These are phyloP conservation scores for Verticillium longisporum DNA, from an alignment of 2,329 filamentous ascomycete genomes.

Conservation along the genomic window DNA sequence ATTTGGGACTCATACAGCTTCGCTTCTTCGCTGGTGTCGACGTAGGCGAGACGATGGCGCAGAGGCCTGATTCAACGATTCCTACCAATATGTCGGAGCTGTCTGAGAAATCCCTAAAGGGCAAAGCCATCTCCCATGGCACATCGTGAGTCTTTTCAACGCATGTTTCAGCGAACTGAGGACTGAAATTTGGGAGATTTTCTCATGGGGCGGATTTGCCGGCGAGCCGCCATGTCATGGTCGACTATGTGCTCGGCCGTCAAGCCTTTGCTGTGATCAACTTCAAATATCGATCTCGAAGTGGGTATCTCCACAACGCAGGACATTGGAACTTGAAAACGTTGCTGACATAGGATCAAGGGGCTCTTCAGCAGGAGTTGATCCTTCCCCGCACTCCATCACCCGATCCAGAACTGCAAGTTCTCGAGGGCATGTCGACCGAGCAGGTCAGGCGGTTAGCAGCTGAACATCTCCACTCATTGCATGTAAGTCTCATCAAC, in stretches of 20 bases:
- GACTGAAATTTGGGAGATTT: background rate
- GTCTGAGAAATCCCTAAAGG: constrained; percentile 11
- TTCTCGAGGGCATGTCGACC: constrained; percentile 3
- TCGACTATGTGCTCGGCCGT: constrained; percentile 5
- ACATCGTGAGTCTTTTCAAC: constrained; percentile 9
- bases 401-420: constrained; percentile 4
- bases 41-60: background rate
- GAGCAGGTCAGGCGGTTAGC: constrained; percentile 9
- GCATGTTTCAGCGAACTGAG: too few species aligned
- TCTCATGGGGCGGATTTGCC: constrained; percentile 1
- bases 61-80: background rate
- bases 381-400: constrained; percentile 12
- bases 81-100: background rate
- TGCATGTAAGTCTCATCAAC: constrained; percentile 3
- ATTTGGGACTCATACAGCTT: constrained; percentile 14
- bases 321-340: background rate
- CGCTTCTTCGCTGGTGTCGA: constrained; percentile 5
- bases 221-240: background rate
- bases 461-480: constrained; percentile 5
- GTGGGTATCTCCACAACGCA: constrained; percentile 4
- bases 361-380: constrained; percentile 13
- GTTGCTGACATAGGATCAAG: constrained; percentile 3
- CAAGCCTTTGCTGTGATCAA: constrained; percentile 8
- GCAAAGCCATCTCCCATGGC: constrained; percentile 12
- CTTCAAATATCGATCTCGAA: constrained; percentile 17